phyloP scores from a whole-genome alignment of 192 early-diverging fungal genomes.

The Entomortierella lignicola region DNA sequence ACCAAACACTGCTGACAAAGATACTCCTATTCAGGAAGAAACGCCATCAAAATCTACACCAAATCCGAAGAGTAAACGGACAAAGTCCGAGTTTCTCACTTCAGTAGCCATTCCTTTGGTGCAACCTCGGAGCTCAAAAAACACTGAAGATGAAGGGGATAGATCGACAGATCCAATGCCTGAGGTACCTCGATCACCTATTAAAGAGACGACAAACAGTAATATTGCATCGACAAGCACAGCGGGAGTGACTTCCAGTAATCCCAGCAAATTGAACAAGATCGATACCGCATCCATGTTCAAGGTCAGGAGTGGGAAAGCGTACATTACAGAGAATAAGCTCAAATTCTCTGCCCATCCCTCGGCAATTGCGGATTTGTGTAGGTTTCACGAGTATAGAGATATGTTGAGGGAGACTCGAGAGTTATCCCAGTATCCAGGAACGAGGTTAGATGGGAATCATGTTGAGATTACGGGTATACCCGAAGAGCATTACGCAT shows the following conservation, averaged over 20 bases:
- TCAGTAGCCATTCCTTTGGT: background rate
- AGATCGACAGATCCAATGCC: background rate
- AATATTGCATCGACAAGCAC: background rate
- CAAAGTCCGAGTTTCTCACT: background rate
- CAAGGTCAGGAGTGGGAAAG: conserved; percentile 45
- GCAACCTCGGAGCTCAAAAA: background rate
- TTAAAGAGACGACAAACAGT: background rate
- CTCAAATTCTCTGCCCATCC: conserved; percentile 44
- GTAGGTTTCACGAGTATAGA: conserved; percentile 43
- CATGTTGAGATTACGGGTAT: conserved; percentile 34
- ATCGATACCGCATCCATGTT: conserved; percentile 45
- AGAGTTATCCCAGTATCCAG: conserved; percentile 8
- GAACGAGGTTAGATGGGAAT: background rate
- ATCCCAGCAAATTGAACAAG: conserved; percentile 35
- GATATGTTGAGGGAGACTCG: conserved; percentile 22
- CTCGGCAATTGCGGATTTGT: conserved; percentile 34
- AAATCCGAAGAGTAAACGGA: background rate
- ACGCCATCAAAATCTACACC: conserved; percentile 2
- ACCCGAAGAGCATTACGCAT: conserved; percentile 25
- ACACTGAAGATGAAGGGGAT: background rate
- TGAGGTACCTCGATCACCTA: conserved; percentile 8
- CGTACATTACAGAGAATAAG: conserved; percentile 41
- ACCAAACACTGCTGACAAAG: background rate
- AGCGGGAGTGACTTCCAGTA: background rate
- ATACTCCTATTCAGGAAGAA: background rate